Evolutionary conservation across 1,284 basidiomycete species (phyloP).

Genomic region (Puccinia horiana): DNA sequence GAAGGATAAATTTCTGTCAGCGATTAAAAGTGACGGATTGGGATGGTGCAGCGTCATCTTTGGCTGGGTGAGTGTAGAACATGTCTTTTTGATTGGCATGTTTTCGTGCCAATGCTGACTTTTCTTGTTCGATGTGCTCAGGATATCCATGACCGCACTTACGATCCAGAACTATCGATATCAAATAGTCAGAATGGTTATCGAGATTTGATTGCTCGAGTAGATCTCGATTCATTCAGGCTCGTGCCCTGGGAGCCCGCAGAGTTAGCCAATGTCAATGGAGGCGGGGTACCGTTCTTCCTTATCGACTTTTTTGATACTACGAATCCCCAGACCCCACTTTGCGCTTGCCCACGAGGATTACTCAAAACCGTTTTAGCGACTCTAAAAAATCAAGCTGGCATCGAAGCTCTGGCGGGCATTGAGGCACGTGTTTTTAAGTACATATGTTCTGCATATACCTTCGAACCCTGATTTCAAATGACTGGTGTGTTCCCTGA

Average conservation of each 20-base stretch:
- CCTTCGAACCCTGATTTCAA: not conserved
- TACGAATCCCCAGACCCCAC: slow-evolving; percentile 68
- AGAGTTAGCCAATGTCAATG: not conserved
- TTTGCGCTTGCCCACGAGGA: slow-evolving; percentile 81
- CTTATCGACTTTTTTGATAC: slow-evolving; percentile 85
- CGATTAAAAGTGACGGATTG: slow-evolving; percentile 71
- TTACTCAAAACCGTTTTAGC: slow-evolving; percentile 69
- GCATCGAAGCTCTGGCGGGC: slow-evolving; percentile 60
- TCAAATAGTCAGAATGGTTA: slow-evolving; percentile 90
- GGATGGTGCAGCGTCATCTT: slow-evolving; percentile 54
- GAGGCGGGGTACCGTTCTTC: slow-evolving; percentile 85
- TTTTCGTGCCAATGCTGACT: slow-evolving; percentile 1
- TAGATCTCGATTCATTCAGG: slow-evolving; percentile 81
- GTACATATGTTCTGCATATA: slow-evolving; percentile 61
- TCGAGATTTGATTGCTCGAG: slow-evolving; percentile 77
- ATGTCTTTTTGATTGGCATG: slow-evolving; percentile 65
- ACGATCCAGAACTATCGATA: slow-evolving; percentile 71
- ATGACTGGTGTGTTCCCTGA: not conserved
- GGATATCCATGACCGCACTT: slow-evolving; percentile 80
- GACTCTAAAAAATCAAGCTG: slow-evolving; percentile 59
- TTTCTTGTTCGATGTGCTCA: slow-evolving; percentile 59
- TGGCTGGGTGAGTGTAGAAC: slow-evolving; percentile 63
- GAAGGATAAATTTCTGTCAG: slow-evolving; percentile 85
- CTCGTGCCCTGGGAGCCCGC: slow-evolving; percentile 80
- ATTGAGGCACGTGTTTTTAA: slow-evolving; percentile 34